phyloP scores from a whole-genome alignment of 73 alveolate genomes.

The Uronychia setigera region DNA sequence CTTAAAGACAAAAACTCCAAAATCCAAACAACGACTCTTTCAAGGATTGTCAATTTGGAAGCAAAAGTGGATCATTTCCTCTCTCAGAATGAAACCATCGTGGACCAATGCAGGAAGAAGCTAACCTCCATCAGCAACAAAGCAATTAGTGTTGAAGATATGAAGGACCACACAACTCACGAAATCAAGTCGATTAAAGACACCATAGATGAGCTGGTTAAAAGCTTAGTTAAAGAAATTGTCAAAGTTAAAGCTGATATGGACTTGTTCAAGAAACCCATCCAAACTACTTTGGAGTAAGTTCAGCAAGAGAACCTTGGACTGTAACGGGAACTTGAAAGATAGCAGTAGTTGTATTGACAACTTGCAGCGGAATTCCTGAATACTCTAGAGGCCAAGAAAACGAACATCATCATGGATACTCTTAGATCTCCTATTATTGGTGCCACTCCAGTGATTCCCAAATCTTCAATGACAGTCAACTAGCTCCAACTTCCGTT shows the following conservation, averaged over 20 bases:
- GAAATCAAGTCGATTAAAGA: constrained; percentile 17
- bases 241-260: neutral
- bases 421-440: neutral
- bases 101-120: constrained; percentile 18
- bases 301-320: neutral
- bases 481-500: no score
- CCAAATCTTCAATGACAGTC: no score
- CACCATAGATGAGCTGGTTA: neutral
- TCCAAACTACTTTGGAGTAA: neutral
- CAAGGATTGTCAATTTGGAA: constrained; percentile 27
- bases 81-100: constrained; percentile 6
- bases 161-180: neutral
- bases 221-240: neutral
- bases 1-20: constrained; percentile 1
- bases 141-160: neutral
- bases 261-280: neutral
- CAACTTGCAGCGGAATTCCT: neutral
- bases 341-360: neutral
- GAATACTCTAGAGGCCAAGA: neutral
- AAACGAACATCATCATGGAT: neutral
- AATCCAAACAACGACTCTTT: constrained; percentile 8
- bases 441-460: no score
- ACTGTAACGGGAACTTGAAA: neutral
- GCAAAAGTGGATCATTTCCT: constrained; percentile 9
- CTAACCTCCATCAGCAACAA: neutral